Evolutionary conservation across 73 alveolate genomes (phyloP), one percentile per base, ranked within the genome.

Genomic region (Stentor roeselii): DNA sequence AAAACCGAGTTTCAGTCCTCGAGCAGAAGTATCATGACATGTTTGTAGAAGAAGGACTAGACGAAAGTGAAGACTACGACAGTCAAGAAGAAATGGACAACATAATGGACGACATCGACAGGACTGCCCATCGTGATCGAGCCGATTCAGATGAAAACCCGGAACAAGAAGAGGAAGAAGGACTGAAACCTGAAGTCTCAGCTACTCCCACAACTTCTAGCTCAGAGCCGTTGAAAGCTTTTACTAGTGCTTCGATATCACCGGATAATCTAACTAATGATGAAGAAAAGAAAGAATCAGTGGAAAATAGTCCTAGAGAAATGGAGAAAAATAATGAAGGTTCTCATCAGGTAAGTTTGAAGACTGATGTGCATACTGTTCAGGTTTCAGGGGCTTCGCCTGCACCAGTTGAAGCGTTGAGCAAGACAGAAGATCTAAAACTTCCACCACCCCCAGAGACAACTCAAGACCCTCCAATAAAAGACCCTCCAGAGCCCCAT

Each of bases 51-150:
- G 80, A 67, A 40, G 80, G 37, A 1, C 41, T 21, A 21, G 80
- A 67, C 11, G 42, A 67, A 67, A 32, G 37, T 32, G 80, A 67
- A 30, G 67, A 50, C 21, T 67, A 67, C 34, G 80, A 67, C 34
- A 67, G 80, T 2, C 41, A 67, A 2, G 80, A 67, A 67, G 80
- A 67, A 32, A 1, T 67, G 37, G 80, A 67, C 34, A 32, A 32
- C 27, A 67, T 67, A 40, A 67, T 67, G 80, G 80, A 67, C 41
- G 80, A 67, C 34, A 21, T 67, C 21, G 80, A 67, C 11, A 67
- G 80, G 2, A 34, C 80, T 67, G 80, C 37, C 27, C 37, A 27
- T 1, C 21, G 80, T 14, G 80, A 67, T 21, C n/a, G 41, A 30
- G 37, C 41, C 27, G 80, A 21, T 21, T 21, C 41, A 30, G 80